These are phyloP conservation scores for Corrigiola litoralis DNA, from an alignment of 179 eudicot species.

Conservation along the genomic window DNA sequence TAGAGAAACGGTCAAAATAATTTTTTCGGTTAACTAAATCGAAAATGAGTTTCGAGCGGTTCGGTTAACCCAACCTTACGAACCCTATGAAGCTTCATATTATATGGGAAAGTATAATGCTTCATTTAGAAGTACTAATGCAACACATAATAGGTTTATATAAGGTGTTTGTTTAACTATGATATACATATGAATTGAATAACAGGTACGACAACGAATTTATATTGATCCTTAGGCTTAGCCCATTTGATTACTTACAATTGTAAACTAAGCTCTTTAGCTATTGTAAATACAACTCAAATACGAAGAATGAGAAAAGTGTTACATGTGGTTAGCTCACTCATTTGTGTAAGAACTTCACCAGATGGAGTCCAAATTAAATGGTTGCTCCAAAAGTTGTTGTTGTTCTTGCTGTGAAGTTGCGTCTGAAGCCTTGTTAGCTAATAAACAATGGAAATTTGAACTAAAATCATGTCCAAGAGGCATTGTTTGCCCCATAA, in stretches of 20 bases:
- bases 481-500: conserved; percentile 36
- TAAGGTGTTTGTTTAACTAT: too few relatives aligned
- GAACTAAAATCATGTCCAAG: conserved; percentile 31
- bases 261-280: neutral
- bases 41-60: too few relatives aligned
- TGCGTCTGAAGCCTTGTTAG: conserved; percentile 30
- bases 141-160: too few relatives aligned
- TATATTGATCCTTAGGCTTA: conserved; percentile 6
- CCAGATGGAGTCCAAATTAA: conserved; percentile 76
- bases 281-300: neutral
- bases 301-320: neutral
- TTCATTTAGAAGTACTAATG: neutral
- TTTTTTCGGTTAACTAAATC: too few relatives aligned
- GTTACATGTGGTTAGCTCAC: conserved; percentile 10
- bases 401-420: conserved; percentile 25
- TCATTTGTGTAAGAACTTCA: conserved; percentile 20
- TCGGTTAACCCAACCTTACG: too few relatives aligned
- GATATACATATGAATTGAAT: too few relatives aligned
- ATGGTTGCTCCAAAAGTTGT: conserved; percentile 53
- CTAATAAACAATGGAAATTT: conserved; percentile 33
- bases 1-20: too few relatives aligned
- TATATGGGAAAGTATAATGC: neutral
- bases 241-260: conserved; percentile 18
- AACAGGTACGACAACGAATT: neutral
- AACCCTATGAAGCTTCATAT: too few relatives aligned